Conservation (phyloP, 257 asterid genomes). For the Petrea volubilis region DNA sequence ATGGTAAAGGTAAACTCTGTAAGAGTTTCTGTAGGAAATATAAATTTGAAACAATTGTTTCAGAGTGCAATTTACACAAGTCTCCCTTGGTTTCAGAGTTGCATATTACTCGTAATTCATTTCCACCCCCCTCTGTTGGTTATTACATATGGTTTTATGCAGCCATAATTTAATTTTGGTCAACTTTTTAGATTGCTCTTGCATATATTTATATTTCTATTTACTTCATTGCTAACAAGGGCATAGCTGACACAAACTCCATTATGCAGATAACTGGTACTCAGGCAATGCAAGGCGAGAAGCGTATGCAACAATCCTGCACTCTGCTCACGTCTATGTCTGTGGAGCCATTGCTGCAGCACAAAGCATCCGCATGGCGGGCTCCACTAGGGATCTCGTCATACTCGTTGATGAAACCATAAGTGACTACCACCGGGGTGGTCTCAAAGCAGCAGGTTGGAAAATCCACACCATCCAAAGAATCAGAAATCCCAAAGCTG, state of each 20-base stretch:
- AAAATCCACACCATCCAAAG: constrained; percentile 70
- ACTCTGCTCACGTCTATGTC: constrained; percentile 82
- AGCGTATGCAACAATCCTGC: constrained; percentile 92
- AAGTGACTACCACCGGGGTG: constrained; percentile 69
- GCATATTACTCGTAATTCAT: no score
- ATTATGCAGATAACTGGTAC: constrained; percentile 58
- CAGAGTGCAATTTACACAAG: no score
- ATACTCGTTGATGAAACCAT: constrained; percentile 83
- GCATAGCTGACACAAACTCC: constrained; percentile 9
- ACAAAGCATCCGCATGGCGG: constrained; percentile 91
- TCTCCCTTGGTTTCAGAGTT: no score
- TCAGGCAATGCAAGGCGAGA: constrained; percentile 63
- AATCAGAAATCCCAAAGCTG: constrained; percentile 91
- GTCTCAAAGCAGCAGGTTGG: constrained; percentile 93
- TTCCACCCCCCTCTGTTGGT: no score
- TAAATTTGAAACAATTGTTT: no score
- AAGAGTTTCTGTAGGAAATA: not conserved
- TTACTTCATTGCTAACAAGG: no score
- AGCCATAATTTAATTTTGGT: no score
- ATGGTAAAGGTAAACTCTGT: not conserved
- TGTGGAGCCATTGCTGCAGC: constrained; percentile 96
- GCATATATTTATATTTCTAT: no score
- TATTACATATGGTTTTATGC: no score
- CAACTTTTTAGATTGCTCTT: no score
- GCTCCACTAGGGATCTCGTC: constrained; percentile 87